Conservation (phyloP, 169 alveolate genomes). For the Plasmodium berghei region DNA sequence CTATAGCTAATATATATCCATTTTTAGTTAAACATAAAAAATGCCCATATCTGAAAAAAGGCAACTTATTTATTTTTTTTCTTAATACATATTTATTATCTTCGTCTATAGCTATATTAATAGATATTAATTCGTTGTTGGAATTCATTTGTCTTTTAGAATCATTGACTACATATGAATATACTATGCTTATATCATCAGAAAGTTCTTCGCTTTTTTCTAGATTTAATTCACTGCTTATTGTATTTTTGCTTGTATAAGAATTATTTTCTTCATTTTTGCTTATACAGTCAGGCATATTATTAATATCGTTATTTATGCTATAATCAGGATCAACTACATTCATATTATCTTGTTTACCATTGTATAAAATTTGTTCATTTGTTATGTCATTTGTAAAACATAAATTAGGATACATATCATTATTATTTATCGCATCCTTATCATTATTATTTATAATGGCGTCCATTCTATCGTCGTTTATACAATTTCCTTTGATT, state of each 20-base stretch:
- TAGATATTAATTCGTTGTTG: conserved; percentile 58
- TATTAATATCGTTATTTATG: conserved; percentile 1
- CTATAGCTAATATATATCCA: conserved; percentile 63
- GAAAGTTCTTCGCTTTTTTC: not conserved
- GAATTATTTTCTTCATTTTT: conserved; percentile 11
- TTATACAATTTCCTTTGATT: conserved; percentile 24
- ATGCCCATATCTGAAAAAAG: conserved; percentile 65
- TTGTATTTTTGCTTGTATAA: conserved; percentile 12
- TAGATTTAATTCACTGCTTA: not conserved
- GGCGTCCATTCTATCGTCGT: conserved; percentile 8
- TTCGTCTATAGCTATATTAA: conserved; percentile 31
- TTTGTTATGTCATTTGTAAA: conserved; percentile 4
- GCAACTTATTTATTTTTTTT: conserved; percentile 61
- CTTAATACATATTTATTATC: conserved; percentile 26
- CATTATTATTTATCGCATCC: not conserved
- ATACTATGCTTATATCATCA: conserved; percentile 37
- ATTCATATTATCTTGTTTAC: not conserved
- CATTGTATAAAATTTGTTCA: not conserved
- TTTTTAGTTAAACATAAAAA: conserved; percentile 70
- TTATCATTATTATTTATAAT: conserved; percentile 1
- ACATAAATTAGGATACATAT: conserved; percentile 7
- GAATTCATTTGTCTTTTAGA: conserved; percentile 38
- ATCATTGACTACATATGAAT: conserved; percentile 45
- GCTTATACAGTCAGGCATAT: not conserved
- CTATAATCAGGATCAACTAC: not conserved